phyloP scores from a whole-genome alignment of 768 basidiomycete species.

The Russula olivacea region DNA sequence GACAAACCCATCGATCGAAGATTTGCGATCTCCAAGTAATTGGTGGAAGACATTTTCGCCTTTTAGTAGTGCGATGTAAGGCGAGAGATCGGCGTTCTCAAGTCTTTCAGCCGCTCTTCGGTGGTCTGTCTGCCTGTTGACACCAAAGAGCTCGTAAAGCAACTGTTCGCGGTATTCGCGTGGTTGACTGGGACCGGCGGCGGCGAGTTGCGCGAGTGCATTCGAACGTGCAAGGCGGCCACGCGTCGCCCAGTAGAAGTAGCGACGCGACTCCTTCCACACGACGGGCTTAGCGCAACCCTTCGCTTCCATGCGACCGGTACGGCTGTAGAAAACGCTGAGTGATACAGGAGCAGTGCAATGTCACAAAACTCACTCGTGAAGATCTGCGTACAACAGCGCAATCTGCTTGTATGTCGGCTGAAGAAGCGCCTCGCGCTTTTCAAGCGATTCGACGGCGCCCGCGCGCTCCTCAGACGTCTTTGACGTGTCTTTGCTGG shows the following conservation, averaged over 20 bases:
- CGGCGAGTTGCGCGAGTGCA: conserved; percentile 56
- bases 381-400: conserved; percentile 90
- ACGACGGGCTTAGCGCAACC: conserved; percentile 81
- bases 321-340: conserved; percentile 49
- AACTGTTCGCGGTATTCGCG: conserved; percentile 61
- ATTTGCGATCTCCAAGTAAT: conserved; percentile 71
- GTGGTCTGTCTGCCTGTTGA: conserved; percentile 48
- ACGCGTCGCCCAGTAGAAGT: conserved; percentile 92
- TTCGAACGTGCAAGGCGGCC: conserved; percentile 68
- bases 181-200: conserved; percentile 66
- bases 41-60: conserved; percentile 62
- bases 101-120: conserved; percentile 56
- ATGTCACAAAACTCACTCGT: conserved; percentile 59
- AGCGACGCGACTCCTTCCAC: conserved; percentile 85
- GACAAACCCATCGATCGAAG: conserved; percentile 64
- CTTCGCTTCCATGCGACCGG: conserved; percentile 96
- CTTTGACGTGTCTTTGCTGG: conserved; percentile 69
- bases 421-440: conserved; percentile 72
- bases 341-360: background rate
- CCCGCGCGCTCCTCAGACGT: conserved; percentile 67
- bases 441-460: conserved; percentile 61
- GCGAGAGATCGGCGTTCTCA: conserved; percentile 63
- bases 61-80: conserved; percentile 57
- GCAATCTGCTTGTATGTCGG: conserved; percentile 95
- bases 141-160: conserved; percentile 54